phyloP scores from a whole-genome alignment of 2,329 filamentous ascomycete genomes.

The Magnaporthiopsis incrustans region DNA sequence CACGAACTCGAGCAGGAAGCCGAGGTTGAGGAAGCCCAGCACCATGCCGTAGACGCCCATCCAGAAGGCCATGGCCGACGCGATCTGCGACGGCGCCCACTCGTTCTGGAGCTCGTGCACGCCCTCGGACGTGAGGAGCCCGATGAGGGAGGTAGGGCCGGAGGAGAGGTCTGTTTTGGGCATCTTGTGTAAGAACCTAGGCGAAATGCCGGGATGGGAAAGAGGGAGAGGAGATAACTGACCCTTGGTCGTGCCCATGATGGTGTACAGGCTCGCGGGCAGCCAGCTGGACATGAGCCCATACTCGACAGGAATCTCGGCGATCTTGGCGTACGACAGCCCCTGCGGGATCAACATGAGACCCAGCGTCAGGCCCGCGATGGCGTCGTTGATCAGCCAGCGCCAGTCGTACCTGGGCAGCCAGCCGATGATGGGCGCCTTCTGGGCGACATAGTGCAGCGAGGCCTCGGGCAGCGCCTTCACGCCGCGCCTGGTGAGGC shows the following conservation, averaged over 20 bases:
- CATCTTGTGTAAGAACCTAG: not conserved
- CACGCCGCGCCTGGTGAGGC: conserved; percentile 21
- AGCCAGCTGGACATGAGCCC: conserved; percentile 54
- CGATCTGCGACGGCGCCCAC: conserved; percentile 46
- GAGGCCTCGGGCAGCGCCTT: conserved; percentile 41
- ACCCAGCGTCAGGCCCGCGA: conserved; percentile 53
- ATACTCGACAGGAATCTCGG: conserved; percentile 52
- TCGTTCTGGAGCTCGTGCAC: conserved; percentile 43
- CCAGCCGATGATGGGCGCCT: conserved; percentile 56
- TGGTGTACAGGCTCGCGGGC: conserved; percentile 46
- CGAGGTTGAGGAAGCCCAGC: conserved; percentile 53
- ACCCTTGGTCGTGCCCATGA: conserved; percentile 56
- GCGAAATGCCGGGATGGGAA: too few species aligned
- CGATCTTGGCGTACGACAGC: conserved; percentile 55
- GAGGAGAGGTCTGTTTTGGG: conserved; percentile 44
- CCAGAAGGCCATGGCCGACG: conserved; percentile 54
- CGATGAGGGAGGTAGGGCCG: conserved; percentile 57
- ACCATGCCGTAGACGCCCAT: conserved; percentile 53
- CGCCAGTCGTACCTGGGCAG: conserved; percentile 50
- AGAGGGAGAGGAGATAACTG: too few species aligned
- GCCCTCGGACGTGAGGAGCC: conserved; percentile 54
- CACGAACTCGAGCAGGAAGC: conserved; percentile 59
- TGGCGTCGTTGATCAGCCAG: conserved; percentile 54
- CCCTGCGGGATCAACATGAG: conserved; percentile 54
- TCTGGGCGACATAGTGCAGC: conserved; percentile 48